Evolutionary conservation across 148 eudicot genomes (phyloP), one percentile per base, ranked within the genome.

Genomic region (Silene latifolia): DNA sequence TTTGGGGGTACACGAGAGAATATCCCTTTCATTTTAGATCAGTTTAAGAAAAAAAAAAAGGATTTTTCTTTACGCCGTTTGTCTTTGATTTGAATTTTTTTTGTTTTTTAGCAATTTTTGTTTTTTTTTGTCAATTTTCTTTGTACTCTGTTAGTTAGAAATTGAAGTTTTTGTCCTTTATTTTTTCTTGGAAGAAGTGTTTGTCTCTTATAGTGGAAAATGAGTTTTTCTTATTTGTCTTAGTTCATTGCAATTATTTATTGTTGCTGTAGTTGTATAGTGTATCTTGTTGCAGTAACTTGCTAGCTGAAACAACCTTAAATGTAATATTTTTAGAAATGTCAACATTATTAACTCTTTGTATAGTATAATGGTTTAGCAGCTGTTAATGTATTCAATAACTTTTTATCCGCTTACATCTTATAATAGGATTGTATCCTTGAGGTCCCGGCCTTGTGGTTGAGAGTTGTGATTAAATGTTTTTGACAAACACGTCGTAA

Each of bases 181-280:
- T 51, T 25, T 51, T 70, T 70, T 24, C 24, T 25, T 11, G 73
- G 27, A 17, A 59, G 35, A 15, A 53, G 18, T 17, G 15, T 0
- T 25, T 70, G 73, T 70, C 73, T 70, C 15, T 51, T 70, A 53
- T 53, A 44, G 25, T 70, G 15, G 73, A 70, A 24, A 53, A 39
- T 24, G 61, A 51, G 25, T 51, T 70, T 64, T 29, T 66, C 17
- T 65, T 27, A 32, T 35, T 39, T 53, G 73, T 70, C 73, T 20
- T 42, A 67, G 71, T 67, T 39, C 25, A 47, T 48, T 69, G 58
- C 58, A 67, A 42, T 42, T n/a, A n/a, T 42, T 42, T 39, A 19
- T 65, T 35, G 69, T 65, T 42, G 13, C 4, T 64, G 68, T 67
- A 9, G 23, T 46, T 69, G 58, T 46, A 42, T 19, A 67, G 53